Conservation (phyloP, 352 stramenopile genomes). For the Phytophthora fragariaefolia region DNA sequence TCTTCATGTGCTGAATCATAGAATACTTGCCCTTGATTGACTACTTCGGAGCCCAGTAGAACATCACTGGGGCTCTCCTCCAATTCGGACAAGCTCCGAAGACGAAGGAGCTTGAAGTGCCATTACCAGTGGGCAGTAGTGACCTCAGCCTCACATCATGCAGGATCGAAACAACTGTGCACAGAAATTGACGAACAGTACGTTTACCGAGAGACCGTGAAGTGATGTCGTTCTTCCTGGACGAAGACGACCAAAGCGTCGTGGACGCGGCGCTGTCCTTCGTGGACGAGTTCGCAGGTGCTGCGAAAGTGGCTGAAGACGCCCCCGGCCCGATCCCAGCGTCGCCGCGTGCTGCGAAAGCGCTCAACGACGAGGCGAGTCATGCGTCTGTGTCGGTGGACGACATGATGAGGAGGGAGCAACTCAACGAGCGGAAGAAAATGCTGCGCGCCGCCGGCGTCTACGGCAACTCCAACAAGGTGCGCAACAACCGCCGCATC, state of each 20-base stretch:
- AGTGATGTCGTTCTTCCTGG: constrained; percentile 29
- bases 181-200: constrained; percentile 11
- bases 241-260: constrained; percentile 25
- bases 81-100: too few relatives aligned
- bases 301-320: neutral
- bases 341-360: neutral
- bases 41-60: too few relatives aligned
- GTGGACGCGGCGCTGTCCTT: constrained; percentile 37
- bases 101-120: too few relatives aligned
- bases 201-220: neutral
- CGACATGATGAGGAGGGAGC: constrained; percentile 2
- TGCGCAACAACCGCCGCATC: constrained; percentile 42
- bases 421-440: constrained; percentile 33
- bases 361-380: neutral
- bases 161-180: neutral
- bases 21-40: too few relatives aligned
- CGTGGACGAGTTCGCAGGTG: constrained; percentile 33
- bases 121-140: too few relatives aligned
- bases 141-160: neutral
- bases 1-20: too few relatives aligned
- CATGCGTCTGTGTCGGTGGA: neutral
- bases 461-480: constrained; percentile 42
- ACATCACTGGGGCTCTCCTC: too few relatives aligned
- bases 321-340: neutral
- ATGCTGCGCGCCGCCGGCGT: constrained; percentile 21